These are phyloP conservation scores for Ogataea naganishii DNA, from an alignment of 805 yeast species.

Conservation along the genomic window DNA sequence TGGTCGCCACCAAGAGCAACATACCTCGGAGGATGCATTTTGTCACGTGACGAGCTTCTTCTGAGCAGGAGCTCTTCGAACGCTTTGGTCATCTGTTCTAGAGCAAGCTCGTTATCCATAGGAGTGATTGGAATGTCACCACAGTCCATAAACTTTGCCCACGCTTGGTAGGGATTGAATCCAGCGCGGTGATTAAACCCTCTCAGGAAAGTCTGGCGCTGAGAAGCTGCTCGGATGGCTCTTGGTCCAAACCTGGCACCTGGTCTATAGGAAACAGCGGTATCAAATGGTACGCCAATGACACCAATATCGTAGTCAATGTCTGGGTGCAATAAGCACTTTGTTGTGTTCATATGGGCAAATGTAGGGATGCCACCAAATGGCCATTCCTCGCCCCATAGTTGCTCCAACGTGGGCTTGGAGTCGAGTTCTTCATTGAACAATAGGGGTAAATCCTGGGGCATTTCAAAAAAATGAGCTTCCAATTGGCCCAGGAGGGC, in stretches of 20 bases:
- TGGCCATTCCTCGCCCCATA: slow-evolving; percentile 75
- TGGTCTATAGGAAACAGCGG: slow-evolving; percentile 69
- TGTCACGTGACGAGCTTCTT: slow-evolving; percentile 15
- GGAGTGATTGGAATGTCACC: slow-evolving; percentile 53
- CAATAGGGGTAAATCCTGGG: too few species aligned
- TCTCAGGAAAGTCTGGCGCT: slow-evolving; percentile 58
- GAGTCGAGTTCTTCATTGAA: too few species aligned
- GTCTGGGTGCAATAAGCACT: slow-evolving; percentile 44
- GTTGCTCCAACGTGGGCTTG: slow-evolving; percentile 38
- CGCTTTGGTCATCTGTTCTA: slow-evolving; percentile 44
- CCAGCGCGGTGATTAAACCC: slow-evolving; percentile 59
- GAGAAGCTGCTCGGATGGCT: slow-evolving; percentile 60
- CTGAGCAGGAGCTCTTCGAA: slow-evolving; percentile 45
- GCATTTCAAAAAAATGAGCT: too few species aligned
- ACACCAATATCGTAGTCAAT: slow-evolving; percentile 57
- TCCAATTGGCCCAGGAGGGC: too few species aligned
- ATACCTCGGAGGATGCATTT: slow-evolving; percentile 44
- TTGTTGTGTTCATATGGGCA: slow-evolving; percentile 60
- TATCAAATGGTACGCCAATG: slow-evolving; percentile 78
- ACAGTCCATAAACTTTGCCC: slow-evolving; percentile 46
- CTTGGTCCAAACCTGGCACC: slow-evolving; percentile 84
- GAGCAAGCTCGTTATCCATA: slow-evolving; percentile 46
- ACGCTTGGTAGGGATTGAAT: slow-evolving; percentile 38
- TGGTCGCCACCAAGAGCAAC: slow-evolving; percentile 82
- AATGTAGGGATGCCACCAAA: slow-evolving; percentile 60